A percentile compares a stretch with the other conserved stretches of the same genome.
These are phyloP conservation scores for Komagataella pastoris DNA, from an alignment of 805 yeast species.

Conservation along the genomic window DNA sequence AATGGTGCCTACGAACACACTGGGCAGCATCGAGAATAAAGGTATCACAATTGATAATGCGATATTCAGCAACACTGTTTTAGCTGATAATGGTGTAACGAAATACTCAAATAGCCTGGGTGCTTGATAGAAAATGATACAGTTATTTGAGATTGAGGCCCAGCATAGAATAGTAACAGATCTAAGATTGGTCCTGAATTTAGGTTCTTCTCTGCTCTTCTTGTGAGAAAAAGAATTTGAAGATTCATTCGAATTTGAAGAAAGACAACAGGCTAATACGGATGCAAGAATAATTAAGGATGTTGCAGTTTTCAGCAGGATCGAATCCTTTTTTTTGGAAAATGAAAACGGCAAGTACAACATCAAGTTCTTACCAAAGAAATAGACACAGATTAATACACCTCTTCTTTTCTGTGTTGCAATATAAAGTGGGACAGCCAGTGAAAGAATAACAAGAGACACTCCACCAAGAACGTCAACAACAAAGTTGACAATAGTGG, in stretches of 20 bases:
- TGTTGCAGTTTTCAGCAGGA: no score
- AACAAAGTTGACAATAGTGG: not conserved
- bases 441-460: not conserved
- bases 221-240: no score
- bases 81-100: not conserved
- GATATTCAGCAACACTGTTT: not conserved
- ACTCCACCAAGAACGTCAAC: not conserved
- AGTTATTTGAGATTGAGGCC: not conserved
- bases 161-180: not conserved
- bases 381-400: not conserved
- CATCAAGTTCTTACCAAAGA: not conserved
- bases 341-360: not conserved
- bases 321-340: no score
- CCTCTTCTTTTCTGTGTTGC: not conserved
- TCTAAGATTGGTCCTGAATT: not conserved
- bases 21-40: not conserved
- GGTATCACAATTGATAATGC: not conserved
- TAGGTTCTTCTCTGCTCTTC: not conserved
- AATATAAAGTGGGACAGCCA: not conserved
- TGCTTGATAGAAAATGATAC: not conserved
- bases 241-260: not conserved
- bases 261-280: not conserved
- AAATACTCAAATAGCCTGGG: not conserved
- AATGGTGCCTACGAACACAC: not conserved
- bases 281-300: no score